Conservation (phyloP, 768 basidiomycete species). For the Cantharellus cinnabarinus region DNA sequence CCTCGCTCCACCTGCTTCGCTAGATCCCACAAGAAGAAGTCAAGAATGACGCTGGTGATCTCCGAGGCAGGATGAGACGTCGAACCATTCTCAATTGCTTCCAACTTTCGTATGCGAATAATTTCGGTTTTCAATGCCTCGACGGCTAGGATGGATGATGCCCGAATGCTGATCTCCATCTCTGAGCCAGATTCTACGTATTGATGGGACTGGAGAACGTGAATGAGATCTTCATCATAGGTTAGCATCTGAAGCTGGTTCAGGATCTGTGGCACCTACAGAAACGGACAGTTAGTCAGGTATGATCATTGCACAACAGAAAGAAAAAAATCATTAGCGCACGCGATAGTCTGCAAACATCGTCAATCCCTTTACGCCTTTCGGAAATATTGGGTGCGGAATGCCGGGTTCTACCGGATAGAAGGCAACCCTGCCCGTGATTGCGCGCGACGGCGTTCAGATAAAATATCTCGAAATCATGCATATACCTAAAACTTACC, state of each 20-base stretch:
- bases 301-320: background rate
- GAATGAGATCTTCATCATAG: constrained; percentile 44
- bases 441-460: background rate
- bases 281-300: background rate
- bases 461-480: background rate
- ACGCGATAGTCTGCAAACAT: constrained; percentile 84
- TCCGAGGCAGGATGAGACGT: background rate
- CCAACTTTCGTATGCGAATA: constrained; percentile 8
- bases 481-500: constrained; percentile 15
- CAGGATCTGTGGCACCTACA: constrained; percentile 46
- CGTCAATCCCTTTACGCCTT: constrained; percentile 48
- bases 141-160: constrained; percentile 61
- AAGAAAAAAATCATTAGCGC: background rate
- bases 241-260: constrained; percentile 60
- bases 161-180: constrained; percentile 63
- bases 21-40: constrained; percentile 83
- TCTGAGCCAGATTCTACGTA: constrained; percentile 33
- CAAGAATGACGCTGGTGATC: constrained; percentile 62
- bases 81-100: constrained; percentile 5
- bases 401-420: constrained; percentile 23
- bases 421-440: constrained; percentile 47
- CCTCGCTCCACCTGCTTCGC: constrained; percentile 35
- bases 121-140: constrained; percentile 52
- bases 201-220: constrained; percentile 25
- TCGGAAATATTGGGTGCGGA: constrained; percentile 56